Conservation (phyloP, 768 basidiomycete species). For the Kwoniella europaea region DNA sequence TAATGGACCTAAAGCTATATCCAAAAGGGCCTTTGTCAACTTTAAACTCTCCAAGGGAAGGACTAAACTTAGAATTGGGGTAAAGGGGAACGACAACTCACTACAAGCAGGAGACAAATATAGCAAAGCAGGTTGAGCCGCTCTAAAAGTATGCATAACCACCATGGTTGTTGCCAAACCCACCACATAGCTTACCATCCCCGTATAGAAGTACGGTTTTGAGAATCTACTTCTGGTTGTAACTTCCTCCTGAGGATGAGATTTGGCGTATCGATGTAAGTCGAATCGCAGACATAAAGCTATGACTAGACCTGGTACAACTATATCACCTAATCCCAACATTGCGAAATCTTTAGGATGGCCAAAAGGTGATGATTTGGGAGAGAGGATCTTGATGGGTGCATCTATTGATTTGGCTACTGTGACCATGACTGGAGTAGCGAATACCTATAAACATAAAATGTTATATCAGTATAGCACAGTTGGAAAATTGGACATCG, state of each 20-base stretch:
- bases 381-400: constrained; percentile 81
- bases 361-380: constrained; percentile 30
- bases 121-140: constrained; percentile 87
- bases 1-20: constrained; percentile 69
- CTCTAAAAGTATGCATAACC: constrained; percentile 78
- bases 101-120: constrained; percentile 70
- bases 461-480: no score
- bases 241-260: constrained; percentile 42
- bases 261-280: constrained; percentile 27
- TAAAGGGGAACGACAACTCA: constrained; percentile 31
- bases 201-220: constrained; percentile 77
- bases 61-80: no score
- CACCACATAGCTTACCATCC: constrained; percentile 71
- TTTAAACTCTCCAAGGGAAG: no score
- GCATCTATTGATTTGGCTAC: constrained; percentile 88
- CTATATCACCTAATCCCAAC: constrained; percentile 88
- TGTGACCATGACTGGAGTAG: constrained; percentile 70
- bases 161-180: constrained; percentile 78
- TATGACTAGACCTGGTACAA: constrained; percentile 65
- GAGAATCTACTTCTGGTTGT: constrained; percentile 59
- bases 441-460: constrained; percentile 34
- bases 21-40: no score
- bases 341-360: constrained; percentile 73
- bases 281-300: constrained; percentile 88
- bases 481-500: no score